A percentile compares a stretch with the other conserved stretches of the same genome.
phyloP scores from a whole-genome alignment of 345 rosid species.

The Boechera stricta region DNA sequence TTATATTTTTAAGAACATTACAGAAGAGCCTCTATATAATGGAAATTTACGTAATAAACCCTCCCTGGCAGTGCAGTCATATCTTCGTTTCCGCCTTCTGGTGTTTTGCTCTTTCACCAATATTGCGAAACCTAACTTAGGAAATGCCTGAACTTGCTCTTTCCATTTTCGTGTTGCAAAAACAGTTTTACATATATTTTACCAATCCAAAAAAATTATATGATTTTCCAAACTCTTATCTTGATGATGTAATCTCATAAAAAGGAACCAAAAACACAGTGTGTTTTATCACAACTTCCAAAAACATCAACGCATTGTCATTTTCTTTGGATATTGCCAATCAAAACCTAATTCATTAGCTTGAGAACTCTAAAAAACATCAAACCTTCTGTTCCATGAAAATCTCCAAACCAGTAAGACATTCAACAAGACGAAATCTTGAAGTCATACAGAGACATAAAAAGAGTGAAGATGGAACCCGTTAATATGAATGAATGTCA shows the following conservation, averaged over 20 bases:
- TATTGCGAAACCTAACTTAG: conserved; percentile 8
- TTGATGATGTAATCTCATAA: background rate
- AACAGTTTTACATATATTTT: background rate
- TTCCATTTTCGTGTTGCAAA: conserved; percentile 24
- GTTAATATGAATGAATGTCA: conserved; percentile 26
- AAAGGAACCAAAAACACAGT: background rate
- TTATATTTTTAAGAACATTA: background rate
- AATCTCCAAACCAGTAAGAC: conserved; percentile 21
- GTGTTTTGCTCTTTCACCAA: conserved; percentile 30
- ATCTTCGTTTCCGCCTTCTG: background rate
- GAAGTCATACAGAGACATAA: background rate
- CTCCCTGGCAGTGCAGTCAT: background rate
- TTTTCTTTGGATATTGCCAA: background rate
- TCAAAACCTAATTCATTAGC: conserved; percentile 15
- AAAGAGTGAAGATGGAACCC: conserved; percentile 27
- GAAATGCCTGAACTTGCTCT: conserved; percentile 17
- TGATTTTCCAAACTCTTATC: background rate
- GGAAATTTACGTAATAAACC: background rate
- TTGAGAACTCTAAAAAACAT: conserved; percentile 7
- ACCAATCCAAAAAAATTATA: background rate
- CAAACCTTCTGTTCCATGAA: conserved; percentile 5
- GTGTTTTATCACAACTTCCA: conserved; percentile 6
- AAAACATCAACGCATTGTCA: conserved; percentile 22
- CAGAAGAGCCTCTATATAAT: background rate
- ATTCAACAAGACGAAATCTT: conserved; percentile 25